A percentile compares a stretch with the other conserved stretches of the same genome.
Evolutionary conservation across 2,329 filamentous ascomycete species (phyloP).

Genomic region (Grosmannia huntii): DNA sequence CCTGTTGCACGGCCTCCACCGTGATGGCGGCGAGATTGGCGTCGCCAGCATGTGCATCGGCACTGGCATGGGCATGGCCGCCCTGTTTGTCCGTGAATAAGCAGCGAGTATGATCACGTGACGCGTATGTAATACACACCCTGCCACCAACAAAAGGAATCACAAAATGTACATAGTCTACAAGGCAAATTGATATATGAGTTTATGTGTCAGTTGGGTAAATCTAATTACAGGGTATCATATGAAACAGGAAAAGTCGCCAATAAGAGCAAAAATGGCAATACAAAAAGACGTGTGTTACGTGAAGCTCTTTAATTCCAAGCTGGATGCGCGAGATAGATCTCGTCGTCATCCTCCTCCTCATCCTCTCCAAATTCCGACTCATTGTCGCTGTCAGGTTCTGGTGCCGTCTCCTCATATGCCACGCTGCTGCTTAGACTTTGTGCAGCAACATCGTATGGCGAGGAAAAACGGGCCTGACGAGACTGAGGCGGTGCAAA

Average conservation of each 20-base stretch:
- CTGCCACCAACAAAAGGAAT: background rate
- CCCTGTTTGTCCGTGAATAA: constrained; percentile 21
- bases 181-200: too few species aligned
- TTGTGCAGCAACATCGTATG: background rate
- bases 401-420: background rate
- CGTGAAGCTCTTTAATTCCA: too few species aligned
- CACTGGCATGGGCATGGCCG: constrained; percentile 60
- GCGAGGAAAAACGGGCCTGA: too few species aligned
- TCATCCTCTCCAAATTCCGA: background rate
- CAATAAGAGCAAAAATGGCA: background rate
- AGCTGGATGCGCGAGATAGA: background rate
- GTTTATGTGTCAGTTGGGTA: too few species aligned
- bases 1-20: constrained; percentile 52
- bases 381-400: background rate
- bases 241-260: background rate
- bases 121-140: background rate
- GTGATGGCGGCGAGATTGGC: constrained; percentile 60
- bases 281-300: too few species aligned
- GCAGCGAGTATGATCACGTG: background rate
- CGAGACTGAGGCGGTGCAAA: background rate
- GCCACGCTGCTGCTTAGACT: background rate
- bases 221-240: background rate
- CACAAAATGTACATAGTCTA: background rate
- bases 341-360: background rate
- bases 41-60: constrained; percentile 87